Evolutionary conservation across 2,329 filamentous ascomycete species (phyloP).

Genomic region (Apiospora arundinis): DNA sequence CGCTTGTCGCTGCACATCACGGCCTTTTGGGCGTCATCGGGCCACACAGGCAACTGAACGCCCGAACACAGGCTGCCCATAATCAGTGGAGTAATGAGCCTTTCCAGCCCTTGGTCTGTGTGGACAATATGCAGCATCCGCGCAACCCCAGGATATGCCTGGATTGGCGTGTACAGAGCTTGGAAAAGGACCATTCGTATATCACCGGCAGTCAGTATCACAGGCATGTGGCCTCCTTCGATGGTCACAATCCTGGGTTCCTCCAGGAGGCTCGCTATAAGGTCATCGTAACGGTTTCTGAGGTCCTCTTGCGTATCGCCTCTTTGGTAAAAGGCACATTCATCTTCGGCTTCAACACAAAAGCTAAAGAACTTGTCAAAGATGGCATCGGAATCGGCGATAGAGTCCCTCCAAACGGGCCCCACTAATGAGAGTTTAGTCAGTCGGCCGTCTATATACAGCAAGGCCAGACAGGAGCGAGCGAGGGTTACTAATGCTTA

Average conservation of each 20-base stretch:
- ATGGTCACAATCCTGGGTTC: slow-evolving; percentile 43
- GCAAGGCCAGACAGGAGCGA: not conserved
- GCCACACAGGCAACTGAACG: slow-evolving; percentile 33
- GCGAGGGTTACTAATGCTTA: not conserved
- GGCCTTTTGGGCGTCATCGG: slow-evolving; percentile 37
- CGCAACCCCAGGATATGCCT: slow-evolving; percentile 42
- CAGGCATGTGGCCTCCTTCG: slow-evolving; percentile 38
- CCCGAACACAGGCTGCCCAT: slow-evolving; percentile 33
- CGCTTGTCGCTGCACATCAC: slow-evolving; percentile 45
- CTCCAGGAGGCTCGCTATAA: slow-evolving; percentile 41
- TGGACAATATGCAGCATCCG: slow-evolving; percentile 39
- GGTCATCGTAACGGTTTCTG: slow-evolving; percentile 36
- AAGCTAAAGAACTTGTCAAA: slow-evolving; percentile 52
- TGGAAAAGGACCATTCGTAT: slow-evolving; percentile 45
- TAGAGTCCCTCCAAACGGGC: slow-evolving; percentile 46
- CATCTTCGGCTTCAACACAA: slow-evolving; percentile 51
- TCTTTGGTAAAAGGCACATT: slow-evolving; percentile 46
- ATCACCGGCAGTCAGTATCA: slow-evolving; percentile 45
- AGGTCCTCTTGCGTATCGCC: slow-evolving; percentile 42
- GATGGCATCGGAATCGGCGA: slow-evolving; percentile 53
- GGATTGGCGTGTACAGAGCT: slow-evolving; percentile 42
- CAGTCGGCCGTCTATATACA: not conserved
- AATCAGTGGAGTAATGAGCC: slow-evolving; percentile 21
- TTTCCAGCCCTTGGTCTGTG: slow-evolving; percentile 30
- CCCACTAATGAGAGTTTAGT: slow-evolving; percentile 29